Percentiles rank a stretch among this genome's conserved stretches.
Evolutionary conservation across 2,329 filamentous ascomycete genomes (phyloP).

Genomic region (Aspergillus bombycis): DNA sequence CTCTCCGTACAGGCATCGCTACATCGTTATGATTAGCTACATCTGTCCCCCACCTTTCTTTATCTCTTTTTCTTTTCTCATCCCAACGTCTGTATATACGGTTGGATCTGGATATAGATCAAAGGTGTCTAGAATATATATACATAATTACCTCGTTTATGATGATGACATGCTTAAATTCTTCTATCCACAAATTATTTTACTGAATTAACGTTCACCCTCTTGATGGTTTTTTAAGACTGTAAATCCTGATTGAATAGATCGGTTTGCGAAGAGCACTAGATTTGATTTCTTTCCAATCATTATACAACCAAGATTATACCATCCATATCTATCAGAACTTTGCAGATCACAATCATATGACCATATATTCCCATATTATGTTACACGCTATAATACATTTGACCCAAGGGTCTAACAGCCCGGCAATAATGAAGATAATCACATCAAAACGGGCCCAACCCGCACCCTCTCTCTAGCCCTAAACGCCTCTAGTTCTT

Average conservation of each 20-base stretch:
- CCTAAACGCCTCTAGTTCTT: conserved; percentile 18
- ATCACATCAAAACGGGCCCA: conserved; percentile 44
- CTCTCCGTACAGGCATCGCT: neutral
- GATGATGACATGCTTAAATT: neutral
- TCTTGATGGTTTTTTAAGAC: neutral
- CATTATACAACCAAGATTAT: neutral
- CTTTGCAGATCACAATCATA: neutral
- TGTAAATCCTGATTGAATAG: neutral
- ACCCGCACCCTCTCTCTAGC: conserved; percentile 45
- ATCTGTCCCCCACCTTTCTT: neutral
- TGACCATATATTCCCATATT: neutral
- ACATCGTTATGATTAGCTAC: neutral
- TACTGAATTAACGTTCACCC: neutral
- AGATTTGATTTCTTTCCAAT: too few relatives aligned
- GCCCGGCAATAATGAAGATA: neutral
- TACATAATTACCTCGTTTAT: conserved; percentile 12
- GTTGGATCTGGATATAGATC: conserved; percentile 29
- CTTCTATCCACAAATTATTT: neutral
- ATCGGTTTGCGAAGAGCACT: too few relatives aligned
- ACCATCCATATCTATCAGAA: neutral
- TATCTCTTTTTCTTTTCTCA: conserved; percentile 8
- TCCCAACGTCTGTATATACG: conserved; percentile 25
- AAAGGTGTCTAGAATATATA: conserved; percentile 26
- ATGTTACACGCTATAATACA: neutral
- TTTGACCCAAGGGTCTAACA: neutral